Base-by-base conservation (phyloP, 1,139 yeast genomes). In the Yueomyces sp. region DNA sequence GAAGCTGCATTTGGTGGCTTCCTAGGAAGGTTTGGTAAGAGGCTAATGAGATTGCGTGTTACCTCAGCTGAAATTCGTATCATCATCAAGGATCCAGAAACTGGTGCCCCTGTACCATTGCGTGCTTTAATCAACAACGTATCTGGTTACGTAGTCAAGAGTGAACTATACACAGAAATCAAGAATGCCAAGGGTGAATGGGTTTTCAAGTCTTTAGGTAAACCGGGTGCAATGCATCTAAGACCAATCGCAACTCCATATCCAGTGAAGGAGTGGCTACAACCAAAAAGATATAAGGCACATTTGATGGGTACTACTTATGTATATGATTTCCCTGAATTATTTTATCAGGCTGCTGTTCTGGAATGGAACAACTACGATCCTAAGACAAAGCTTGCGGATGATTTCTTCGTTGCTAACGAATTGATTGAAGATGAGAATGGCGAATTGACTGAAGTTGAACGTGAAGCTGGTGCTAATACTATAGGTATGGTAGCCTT, bases 291-390 rank as follows among this genome's bases (percentile, higher is more conserved):
- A 69, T 93, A 93, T 72, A 85, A 83, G 70, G 98, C 98, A 40
- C 97, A 91, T 67, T 76, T 86, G 59, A 84, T 91, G 91, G 98
- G 98, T 50, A 91, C 98, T 19, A 89, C 98, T 27, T 91, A 86
- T 61, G 96, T 86, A 41, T 93, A 93, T 62, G 98, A 91, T 66
- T 93, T 91, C 91, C 98, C 98, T 42, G 98, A 91, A 63, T 70
- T 91, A 59, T 91, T 93, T 82, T 86, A 93, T 58, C 97, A 91
- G 70, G 95, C 96, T 35, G 75, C 85, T 41, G 66, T 76, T 47
- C 73, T 91, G 32, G 81, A 80, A 64, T 91, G 98, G 98, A 81
- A 81, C 63, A 75, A 75, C 50, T 66, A 68, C 53, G 69, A 75
- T 41, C 70, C 77, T 48, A 56, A 63, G 41, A 57, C 64, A 27